phyloP scores from a whole-genome alignment of 1,284 basidiomycete species.

The Quambalaria eucalypti region DNA sequence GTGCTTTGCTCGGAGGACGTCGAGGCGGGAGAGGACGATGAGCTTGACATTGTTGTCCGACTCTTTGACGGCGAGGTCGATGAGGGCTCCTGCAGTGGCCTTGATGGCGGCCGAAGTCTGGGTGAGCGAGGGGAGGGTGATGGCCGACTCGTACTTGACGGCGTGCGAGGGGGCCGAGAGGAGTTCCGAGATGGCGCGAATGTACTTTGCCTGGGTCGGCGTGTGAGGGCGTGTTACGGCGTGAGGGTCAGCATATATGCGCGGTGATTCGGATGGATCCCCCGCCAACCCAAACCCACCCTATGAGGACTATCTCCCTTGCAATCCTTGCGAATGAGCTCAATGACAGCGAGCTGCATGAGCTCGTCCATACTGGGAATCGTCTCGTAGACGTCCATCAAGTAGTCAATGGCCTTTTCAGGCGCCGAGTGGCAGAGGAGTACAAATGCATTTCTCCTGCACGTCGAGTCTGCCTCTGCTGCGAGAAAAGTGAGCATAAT shows the following conservation, averaged over 20 bases:
- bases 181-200: slow-evolving; percentile 89
- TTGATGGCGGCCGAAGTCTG: slow-evolving; percentile 94
- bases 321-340: slow-evolving; percentile 85
- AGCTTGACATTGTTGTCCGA: slow-evolving; percentile 99
- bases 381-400: slow-evolving; percentile 70
- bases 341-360: slow-evolving; percentile 91
- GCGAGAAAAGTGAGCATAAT: slow-evolving; percentile 92
- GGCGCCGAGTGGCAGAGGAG: slow-evolving; percentile 83
- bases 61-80: slow-evolving; percentile 84
- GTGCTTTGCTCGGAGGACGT: slow-evolving; percentile 72
- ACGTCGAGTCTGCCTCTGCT: slow-evolving; percentile 80
- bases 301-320: slow-evolving; percentile 57
- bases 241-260: background rate
- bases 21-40: slow-evolving; percentile 89
- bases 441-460: slow-evolving; percentile 94
- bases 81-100: slow-evolving; percentile 81
- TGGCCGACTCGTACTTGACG: slow-evolving; percentile 96
- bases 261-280: background rate
- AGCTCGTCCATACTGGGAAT: slow-evolving; percentile 79
- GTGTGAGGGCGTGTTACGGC: background rate
- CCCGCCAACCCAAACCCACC: background rate
- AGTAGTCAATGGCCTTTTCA: slow-evolving; percentile 82
- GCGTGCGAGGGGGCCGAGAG: slow-evolving; percentile 82
- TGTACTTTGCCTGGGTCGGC: slow-evolving; percentile 65
- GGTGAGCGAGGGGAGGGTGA: slow-evolving; percentile 84